Percentiles rank a stretch among this genome's conserved stretches.
phyloP scores from a whole-genome alignment of 768 basidiomycete genomes.

The Psilocybe cyanescens region DNA sequence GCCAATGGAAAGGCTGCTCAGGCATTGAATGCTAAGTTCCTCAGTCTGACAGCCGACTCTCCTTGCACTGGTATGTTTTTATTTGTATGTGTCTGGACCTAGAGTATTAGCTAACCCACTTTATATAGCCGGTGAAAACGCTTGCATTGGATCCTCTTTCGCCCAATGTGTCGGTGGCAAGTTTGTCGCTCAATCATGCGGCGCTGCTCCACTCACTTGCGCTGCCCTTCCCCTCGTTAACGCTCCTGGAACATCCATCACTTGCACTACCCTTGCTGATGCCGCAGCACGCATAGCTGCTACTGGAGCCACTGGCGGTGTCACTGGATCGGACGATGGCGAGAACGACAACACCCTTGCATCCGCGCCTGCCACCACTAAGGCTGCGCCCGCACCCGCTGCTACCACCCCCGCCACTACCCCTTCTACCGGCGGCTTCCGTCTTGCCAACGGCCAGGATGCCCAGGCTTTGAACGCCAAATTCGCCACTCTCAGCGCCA shows the following conservation, averaged over 20 bases:
- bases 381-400: constrained; percentile 11
- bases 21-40: constrained; percentile 54
- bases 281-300: constrained; percentile 43
- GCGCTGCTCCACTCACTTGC: constrained; percentile 34
- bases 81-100: background rate
- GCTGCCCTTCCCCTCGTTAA: constrained; percentile 58
- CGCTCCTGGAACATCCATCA: constrained; percentile 49
- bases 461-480: constrained; percentile 56
- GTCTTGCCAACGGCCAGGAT: constrained; percentile 45
- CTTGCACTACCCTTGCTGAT: constrained; percentile 51
- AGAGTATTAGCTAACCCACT: background rate
- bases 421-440: constrained; percentile 23
- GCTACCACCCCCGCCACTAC: constrained; percentile 20
- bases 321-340: constrained; percentile 32
- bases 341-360: background rate
- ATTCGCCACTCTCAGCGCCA: constrained; percentile 49
- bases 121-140: constrained; percentile 30
- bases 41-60: constrained; percentile 45
- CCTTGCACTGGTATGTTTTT: constrained; percentile 40
- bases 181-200: constrained; percentile 43
- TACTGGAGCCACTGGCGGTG: constrained; percentile 43
- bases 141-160: constrained; percentile 46
- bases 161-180: constrained; percentile 53
- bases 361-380: constrained; percentile 20
- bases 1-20: constrained; percentile 55